Conservation (phyloP, 2,329 filamentous ascomycete genomes). For the Chaetothyriales sp. region DNA sequence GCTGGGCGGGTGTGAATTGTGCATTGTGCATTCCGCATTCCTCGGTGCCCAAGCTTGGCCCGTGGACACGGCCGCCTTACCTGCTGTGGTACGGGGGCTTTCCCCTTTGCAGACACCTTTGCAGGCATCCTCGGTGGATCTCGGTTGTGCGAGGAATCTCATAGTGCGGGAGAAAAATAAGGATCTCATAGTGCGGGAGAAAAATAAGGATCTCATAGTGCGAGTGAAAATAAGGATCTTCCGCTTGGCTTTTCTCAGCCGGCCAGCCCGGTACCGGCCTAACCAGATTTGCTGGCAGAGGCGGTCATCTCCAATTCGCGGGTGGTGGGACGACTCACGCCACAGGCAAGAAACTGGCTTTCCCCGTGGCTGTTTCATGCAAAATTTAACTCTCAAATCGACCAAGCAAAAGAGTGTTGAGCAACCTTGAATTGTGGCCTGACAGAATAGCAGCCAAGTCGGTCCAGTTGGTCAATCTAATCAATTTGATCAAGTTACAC, state of each 20-base stretch:
- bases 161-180: too few species aligned
- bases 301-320: not conserved
- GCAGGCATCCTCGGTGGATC: not conserved
- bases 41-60: not conserved
- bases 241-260: not conserved
- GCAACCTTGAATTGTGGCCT: not conserved
- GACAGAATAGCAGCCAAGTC: not conserved
- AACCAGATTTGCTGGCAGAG: not conserved
- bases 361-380: not conserved
- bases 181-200: too few species aligned
- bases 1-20: too few species aligned
- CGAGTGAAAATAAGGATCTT: not conserved
- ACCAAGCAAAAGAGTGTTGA: not conserved
- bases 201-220: not conserved
- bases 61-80: not conserved
- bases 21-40: not conserved
- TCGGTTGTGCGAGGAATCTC: not conserved
- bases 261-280: not conserved
- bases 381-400: not conserved
- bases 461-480: too few species aligned
- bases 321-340: not conserved
- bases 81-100: not conserved
- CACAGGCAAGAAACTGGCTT: not conserved
- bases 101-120: not conserved
- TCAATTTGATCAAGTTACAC: too few species aligned